Evolutionary conservation across 148 eudicot genomes (phyloP).

Genomic region (Drosera capensis): DNA sequence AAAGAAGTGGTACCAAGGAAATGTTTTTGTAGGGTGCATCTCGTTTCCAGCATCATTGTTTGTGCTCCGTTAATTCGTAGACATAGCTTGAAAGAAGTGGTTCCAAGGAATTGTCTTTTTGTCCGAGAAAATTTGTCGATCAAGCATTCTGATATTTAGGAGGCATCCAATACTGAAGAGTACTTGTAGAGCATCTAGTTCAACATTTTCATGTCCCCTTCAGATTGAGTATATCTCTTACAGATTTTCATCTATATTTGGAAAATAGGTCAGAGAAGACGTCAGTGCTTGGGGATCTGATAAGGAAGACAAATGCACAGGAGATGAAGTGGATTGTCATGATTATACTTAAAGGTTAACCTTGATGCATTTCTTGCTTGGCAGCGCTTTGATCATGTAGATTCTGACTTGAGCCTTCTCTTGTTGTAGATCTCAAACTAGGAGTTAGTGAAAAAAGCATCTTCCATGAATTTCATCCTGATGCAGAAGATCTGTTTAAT

Average conservation of each 20-base stretch:
- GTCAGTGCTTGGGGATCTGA: conserved; percentile 52
- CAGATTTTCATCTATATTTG: neutral
- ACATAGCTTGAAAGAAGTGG: no score
- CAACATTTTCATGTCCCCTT: neutral
- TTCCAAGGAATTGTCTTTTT: no score
- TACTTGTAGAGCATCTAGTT: no score
- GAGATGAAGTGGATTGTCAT: conserved; percentile 98
- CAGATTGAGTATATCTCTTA: neutral
- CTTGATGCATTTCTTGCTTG: neutral
- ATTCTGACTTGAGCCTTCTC: conserved; percentile 3
- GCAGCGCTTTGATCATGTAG: neutral
- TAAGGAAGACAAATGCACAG: conserved; percentile 63
- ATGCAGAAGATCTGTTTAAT: conserved; percentile 95
- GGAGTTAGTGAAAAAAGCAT: conserved; percentile 84
- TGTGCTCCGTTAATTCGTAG: no score
- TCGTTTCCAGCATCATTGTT: no score
- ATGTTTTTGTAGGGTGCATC: no score
- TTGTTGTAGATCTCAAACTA: conserved; percentile 56
- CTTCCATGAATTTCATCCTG: conserved; percentile 91
- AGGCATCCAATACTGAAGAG: no score
- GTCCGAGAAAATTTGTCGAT: no score
- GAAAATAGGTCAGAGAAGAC: conserved; percentile 45
- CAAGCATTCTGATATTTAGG: no score
- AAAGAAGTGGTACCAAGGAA: no score
- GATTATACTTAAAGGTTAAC: conserved; percentile 73